Percentiles rank a stretch among this genome's conserved stretches.
Evolutionary conservation across 768 basidiomycete species (phyloP).

Genomic region (Pleurotus ostreatus): DNA sequence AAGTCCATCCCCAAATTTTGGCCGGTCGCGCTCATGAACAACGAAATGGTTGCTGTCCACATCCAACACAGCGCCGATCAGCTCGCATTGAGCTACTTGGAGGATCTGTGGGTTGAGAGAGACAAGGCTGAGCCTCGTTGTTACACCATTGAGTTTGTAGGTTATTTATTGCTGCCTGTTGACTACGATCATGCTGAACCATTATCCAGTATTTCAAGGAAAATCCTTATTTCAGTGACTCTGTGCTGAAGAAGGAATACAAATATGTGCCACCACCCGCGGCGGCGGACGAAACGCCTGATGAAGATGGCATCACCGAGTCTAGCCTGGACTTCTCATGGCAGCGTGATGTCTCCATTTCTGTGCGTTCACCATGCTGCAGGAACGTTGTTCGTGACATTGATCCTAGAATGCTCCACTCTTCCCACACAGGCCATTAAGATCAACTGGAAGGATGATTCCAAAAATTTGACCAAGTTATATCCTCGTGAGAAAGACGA

Average conservation of each 20-base stretch:
- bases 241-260: constrained; percentile 78
- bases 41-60: constrained; percentile 57
- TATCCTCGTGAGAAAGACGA: constrained; percentile 66
- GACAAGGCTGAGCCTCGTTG: constrained; percentile 72
- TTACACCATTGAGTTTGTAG: constrained; percentile 85
- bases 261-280: constrained; percentile 58
- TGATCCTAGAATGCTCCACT: not conserved
- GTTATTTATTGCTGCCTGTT: constrained; percentile 25
- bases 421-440: constrained; percentile 44
- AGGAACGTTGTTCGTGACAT: not conserved
- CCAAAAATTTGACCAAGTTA: constrained; percentile 72
- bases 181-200: not conserved
- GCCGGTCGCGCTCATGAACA: constrained; percentile 81
- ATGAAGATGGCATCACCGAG: constrained; percentile 71
- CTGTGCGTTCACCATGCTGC: constrained; percentile 39
- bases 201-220: constrained; percentile 69
- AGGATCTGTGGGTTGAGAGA: constrained; percentile 81
- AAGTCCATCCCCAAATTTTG: constrained; percentile 77
- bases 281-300: constrained; percentile 52
- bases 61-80: constrained; percentile 74
- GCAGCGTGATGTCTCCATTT: constrained; percentile 66
- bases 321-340: constrained; percentile 80
- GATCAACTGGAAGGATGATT: constrained; percentile 80
- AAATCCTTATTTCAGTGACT: constrained; percentile 79
- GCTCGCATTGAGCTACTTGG: constrained; percentile 76